phyloP scores from a whole-genome alignment of 805 yeast genomes.

The Cyberlindnera euphorbiae region DNA sequence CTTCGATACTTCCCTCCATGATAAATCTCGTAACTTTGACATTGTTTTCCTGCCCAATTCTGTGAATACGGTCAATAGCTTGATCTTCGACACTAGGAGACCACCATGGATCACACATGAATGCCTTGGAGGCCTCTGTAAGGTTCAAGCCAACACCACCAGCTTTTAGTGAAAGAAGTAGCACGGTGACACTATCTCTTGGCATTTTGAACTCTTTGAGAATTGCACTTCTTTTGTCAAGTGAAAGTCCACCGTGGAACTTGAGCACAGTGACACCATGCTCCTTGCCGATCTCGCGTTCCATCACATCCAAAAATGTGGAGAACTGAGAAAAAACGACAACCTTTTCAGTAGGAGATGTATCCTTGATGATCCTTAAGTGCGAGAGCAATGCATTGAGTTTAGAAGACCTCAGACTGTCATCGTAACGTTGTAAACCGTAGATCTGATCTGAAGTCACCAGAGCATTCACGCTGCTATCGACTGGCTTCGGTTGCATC shows the following conservation, averaged over 20 bases:
- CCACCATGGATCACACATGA: conserved; percentile 98
- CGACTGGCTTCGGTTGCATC: conserved; percentile 24
- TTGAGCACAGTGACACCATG: conserved; percentile 53
- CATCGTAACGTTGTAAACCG: conserved; percentile 20
- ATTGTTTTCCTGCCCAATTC: conserved; percentile 75
- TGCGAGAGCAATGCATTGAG: conserved; percentile 63
- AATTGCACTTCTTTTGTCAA: conserved; percentile 59
- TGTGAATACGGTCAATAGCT: conserved; percentile 85
- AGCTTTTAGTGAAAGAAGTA: conserved; percentile 77
- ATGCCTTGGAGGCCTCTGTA: conserved; percentile 80
- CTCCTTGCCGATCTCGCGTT: conserved; percentile 47
- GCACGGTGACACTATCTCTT: conserved; percentile 37
- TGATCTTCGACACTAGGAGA: conserved; percentile 87
- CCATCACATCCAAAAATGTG: conserved; percentile 70
- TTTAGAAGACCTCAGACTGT: conserved; percentile 57
- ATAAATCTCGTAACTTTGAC: conserved; percentile 80
- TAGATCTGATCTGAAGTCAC: conserved; percentile 23
- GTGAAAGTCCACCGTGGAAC: conserved; percentile 76
- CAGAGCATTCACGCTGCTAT: no score
- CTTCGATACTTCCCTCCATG: conserved; percentile 79
- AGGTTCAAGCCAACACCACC: conserved; percentile 93
- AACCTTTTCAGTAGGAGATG: conserved; percentile 61
- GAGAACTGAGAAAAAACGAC: conserved; percentile 93
- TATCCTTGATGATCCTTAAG: conserved; percentile 46
- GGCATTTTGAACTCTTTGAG: conserved; percentile 47